Percentiles rank a stretch among this genome's conserved stretches.
phyloP scores from a whole-genome alignment of 139 green algal genomes.

The Cymbomonas tetramitiformis region DNA sequence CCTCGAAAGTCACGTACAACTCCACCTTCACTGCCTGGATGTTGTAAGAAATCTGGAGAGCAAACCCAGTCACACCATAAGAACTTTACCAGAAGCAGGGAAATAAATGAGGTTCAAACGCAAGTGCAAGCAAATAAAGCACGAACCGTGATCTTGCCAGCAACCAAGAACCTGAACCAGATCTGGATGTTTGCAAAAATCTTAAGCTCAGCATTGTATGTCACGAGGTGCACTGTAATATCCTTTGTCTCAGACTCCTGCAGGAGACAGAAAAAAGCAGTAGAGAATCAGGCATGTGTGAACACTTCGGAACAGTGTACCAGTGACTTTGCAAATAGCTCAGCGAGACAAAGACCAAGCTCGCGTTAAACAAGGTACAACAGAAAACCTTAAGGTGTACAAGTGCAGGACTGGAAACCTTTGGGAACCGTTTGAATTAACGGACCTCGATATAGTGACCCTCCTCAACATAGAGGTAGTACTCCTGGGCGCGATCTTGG shows the following conservation, averaged over 20 bases:
- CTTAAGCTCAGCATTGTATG: conserved; percentile 64
- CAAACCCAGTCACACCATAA: too few species aligned
- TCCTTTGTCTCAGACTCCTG: conserved; percentile 43
- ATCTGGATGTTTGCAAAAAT: conserved; percentile 42
- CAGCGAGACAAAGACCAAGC: too few species aligned
- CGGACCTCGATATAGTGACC: conserved; percentile 22
- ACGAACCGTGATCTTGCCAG: conserved; percentile 56
- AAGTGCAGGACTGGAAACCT: too few species aligned
- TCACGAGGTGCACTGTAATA: conserved; percentile 49
- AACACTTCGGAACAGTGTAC: too few species aligned
- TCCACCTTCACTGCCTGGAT: conserved; percentile 56
- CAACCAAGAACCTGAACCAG: conserved; percentile 46
- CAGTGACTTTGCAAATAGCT: too few species aligned
- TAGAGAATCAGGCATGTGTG: too few species aligned
- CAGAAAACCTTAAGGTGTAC: too few species aligned
- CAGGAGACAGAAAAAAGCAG: too few species aligned
- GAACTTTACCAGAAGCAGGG: too few species aligned
- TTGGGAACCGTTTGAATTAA: too few species aligned
- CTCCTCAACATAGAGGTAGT: conserved; percentile 43
- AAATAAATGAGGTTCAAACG: neutral
- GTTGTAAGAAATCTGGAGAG: conserved; percentile 46
- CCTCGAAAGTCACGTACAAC: conserved; percentile 37
- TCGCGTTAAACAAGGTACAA: too few species aligned
- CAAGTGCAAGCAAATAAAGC: conserved; percentile 21
- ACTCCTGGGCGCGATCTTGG: conserved; percentile 25